Evolutionary conservation across 768 basidiomycete genomes (phyloP).

Genomic region (Galerina sulciceps): DNA sequence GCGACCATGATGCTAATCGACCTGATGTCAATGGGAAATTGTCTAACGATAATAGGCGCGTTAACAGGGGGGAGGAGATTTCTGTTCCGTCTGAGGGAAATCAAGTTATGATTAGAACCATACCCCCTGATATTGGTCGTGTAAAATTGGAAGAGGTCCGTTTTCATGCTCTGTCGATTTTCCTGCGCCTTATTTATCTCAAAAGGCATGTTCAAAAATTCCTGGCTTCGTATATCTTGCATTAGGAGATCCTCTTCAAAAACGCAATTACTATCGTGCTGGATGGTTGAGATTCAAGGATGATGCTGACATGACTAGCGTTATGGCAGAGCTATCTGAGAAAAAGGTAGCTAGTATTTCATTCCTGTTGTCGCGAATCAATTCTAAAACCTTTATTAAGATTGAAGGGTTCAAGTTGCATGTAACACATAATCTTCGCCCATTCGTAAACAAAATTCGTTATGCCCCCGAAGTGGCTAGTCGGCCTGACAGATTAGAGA

Average conservation of each 20-base stretch:
- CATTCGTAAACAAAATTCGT: constrained; percentile 78
- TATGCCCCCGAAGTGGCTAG: constrained; percentile 84
- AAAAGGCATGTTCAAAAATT: constrained; percentile 74
- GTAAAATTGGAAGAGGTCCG: constrained; percentile 86
- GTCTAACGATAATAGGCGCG: constrained; percentile 45
- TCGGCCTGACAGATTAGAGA: constrained; percentile 77
- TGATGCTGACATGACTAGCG: constrained; percentile 78
- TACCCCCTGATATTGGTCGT: constrained; percentile 91
- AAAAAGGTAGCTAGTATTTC: constrained; percentile 66
- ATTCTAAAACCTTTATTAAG: constrained; percentile 41
- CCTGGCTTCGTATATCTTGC: constrained; percentile 89
- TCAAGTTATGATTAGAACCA: constrained; percentile 93
- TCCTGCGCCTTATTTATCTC: constrained; percentile 1
- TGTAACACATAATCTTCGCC: constrained; percentile 79
- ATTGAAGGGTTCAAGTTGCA: constrained; percentile 96
- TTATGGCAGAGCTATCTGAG: constrained; percentile 77
- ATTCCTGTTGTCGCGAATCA: not conserved
- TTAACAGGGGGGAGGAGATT: constrained; percentile 72
- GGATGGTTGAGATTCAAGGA: constrained; percentile 91
- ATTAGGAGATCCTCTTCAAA: constrained; percentile 89
- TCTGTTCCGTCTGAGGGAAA: constrained; percentile 78
- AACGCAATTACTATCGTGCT: constrained; percentile 92
- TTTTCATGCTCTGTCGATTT: constrained; percentile 12
- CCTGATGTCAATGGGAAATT: constrained; percentile 63
- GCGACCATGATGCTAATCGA: constrained; percentile 60